These are phyloP conservation scores for Hanseniaspora singularis DNA, from an alignment of 805 yeast species.

Conservation along the genomic window DNA sequence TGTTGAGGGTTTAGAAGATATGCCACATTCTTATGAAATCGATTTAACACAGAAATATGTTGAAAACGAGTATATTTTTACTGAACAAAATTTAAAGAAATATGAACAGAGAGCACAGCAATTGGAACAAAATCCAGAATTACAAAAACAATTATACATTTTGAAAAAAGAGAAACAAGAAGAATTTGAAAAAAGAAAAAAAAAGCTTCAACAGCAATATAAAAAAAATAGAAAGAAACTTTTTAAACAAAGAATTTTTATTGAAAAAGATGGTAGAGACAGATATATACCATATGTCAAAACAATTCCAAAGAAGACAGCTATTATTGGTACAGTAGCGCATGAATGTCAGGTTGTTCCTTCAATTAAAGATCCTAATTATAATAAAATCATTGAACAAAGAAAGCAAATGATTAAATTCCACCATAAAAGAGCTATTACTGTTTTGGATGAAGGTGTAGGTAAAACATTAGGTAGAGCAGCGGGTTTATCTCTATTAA, in stretches of 20 bases:
- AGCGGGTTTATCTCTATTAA: slow-evolving; percentile 63
- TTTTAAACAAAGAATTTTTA: slow-evolving; percentile 30
- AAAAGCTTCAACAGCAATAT: slow-evolving; percentile 31
- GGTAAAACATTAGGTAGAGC: slow-evolving; percentile 82
- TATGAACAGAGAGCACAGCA: slow-evolving; percentile 33
- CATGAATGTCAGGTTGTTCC: slow-evolving; percentile 90
- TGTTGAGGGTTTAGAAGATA: slow-evolving; percentile 32
- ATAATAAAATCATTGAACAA: slow-evolving; percentile 48
- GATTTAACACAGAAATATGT: slow-evolving; percentile 68
- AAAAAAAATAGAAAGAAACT: slow-evolving; percentile 29
- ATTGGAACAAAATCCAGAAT: slow-evolving; percentile 30
- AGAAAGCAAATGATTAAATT: slow-evolving; percentile 39
- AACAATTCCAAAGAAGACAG: slow-evolving; percentile 79
- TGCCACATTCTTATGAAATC: slow-evolving; percentile 79
- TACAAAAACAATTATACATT: slow-evolving; percentile 28
- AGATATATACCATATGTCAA: slow-evolving; percentile 68
- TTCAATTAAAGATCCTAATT: slow-evolving; percentile 57
- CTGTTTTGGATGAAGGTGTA: slow-evolving; percentile 64
- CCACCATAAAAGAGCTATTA: slow-evolving; percentile 48
- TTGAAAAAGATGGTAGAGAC: slow-evolving; percentile 32
- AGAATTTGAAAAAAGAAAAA: slow-evolving; percentile 25
- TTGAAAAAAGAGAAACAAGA: slow-evolving; percentile 29
- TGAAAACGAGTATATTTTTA: slow-evolving; percentile 73
- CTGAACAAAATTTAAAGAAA: slow-evolving; percentile 67
- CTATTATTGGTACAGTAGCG: slow-evolving; percentile 71